Evolutionary conservation across 73 alveolate genomes (phyloP).

Genomic region (Paramecium tetraurelia): DNA sequence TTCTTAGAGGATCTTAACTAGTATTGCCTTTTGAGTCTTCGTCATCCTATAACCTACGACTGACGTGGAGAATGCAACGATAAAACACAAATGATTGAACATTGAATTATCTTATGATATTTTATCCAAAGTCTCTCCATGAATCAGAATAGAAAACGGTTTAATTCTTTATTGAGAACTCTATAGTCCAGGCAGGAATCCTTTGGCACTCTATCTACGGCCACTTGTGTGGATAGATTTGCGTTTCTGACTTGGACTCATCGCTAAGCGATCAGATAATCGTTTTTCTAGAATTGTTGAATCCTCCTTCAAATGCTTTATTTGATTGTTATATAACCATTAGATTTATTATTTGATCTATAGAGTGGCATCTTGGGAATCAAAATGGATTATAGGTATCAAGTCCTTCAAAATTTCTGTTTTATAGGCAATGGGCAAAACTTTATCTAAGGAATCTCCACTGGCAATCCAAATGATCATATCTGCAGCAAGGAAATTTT

Average conservation of each 20-base stretch:
- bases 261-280: neutral
- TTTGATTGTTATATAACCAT: neutral
- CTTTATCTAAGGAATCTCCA: slow-evolving; percentile 33
- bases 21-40: neutral
- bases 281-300: neutral
- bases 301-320: neutral
- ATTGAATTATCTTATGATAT: neutral
- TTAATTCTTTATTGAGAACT: neutral
- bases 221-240: neutral
- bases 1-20: neutral
- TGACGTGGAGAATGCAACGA: neutral
- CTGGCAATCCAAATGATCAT: slow-evolving; percentile 32
- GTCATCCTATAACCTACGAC: slow-evolving; percentile 41
- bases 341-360: neutral
- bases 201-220: slow-evolving; percentile 4
- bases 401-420: neutral
- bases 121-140: slow-evolving; percentile 2
- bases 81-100: slow-evolving; percentile 2
- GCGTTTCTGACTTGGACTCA: neutral
- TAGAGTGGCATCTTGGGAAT: neutral
- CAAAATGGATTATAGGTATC: neutral
- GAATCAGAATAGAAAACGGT: neutral
- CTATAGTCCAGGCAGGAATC: neutral
- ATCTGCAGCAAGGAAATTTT: neutral
- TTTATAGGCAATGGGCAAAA: slow-evolving; percentile 26